Evolutionary conservation across 2,329 filamentous ascomycete genomes (phyloP).

Genomic region (Verticillium klebahnii): DNA sequence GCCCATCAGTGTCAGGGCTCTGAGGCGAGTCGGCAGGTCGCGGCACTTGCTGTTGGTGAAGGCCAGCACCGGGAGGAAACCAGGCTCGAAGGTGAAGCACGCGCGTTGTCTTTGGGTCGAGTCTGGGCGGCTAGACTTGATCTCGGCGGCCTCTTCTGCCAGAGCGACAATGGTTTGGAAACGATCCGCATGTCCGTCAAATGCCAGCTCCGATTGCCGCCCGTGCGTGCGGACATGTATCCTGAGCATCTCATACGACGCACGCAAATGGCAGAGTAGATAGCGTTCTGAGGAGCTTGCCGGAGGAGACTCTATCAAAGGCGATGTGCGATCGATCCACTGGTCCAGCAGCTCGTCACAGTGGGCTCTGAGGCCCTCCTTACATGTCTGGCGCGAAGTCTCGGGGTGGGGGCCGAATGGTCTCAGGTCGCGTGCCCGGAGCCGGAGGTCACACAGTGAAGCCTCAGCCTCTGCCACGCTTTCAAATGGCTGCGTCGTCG

Average conservation of each 20-base stretch:
- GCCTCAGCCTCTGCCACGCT: not conserved
- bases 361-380: not conserved
- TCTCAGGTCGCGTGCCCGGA: not conserved
- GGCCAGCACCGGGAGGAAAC: conserved; percentile 33
- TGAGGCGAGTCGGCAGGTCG: conserved; percentile 31
- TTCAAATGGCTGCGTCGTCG: not conserved
- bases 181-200: conserved; percentile 25
- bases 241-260: conserved; percentile 23
- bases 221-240: conserved; percentile 28
- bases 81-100: conserved; percentile 35
- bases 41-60: conserved; percentile 33
- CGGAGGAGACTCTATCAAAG: not conserved
- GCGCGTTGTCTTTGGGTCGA: not conserved
- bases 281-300: not conserved
- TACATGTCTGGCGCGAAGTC: not conserved
- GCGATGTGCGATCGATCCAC: not conserved
- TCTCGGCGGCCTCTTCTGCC: conserved; percentile 11
- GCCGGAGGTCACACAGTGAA: not conserved
- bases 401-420: not conserved
- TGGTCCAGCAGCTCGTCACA: not conserved
- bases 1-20: conserved; percentile 26
- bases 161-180: conserved; percentile 32
- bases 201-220: conserved; percentile 23
- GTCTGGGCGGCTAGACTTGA: not conserved
- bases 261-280: conserved; percentile 6